Evolutionary conservation across 108 stramenopile species (phyloP), one percentile per base, ranked within the genome.

Genomic region (Skeletonema marinoi): DNA sequence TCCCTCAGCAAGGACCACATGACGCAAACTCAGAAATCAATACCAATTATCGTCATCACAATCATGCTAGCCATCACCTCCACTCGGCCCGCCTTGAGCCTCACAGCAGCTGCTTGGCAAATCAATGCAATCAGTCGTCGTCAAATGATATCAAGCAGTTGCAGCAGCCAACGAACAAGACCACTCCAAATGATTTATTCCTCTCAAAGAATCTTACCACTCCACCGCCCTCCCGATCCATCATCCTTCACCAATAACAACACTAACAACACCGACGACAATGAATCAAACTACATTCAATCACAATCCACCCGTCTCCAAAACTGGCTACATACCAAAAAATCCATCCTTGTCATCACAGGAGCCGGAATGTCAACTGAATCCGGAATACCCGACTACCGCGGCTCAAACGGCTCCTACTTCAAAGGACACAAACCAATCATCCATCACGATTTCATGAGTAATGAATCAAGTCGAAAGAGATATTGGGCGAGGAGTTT

Each of bases 341-440:
- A 62, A 19, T 68, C 85, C 13, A 78, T 96, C 11, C 58, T 96
- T 2, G 86, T 85, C 61, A 68, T 99, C 13, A 98, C 97, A 1
- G 98, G 98, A 17, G 98, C 98, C 0, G 98, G 98, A 3, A 78
- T 99, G 60, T 96, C 93, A 2, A 98, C 98, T 11, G 97, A 96
- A 75, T 92, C 90, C 29, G 99, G 99, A 7, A 98, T 99, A 60
- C 97, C 98, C 1, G 99, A 99, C 75, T 99, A 99, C 73, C 83
- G 99, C 11, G 97, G 97, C 3, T 89, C 93, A 65, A 79, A 87
- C 30, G 98, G 98, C 66, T 96, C 94, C 21, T 99, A 99, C 82
- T 92, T 92, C 66, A 65, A 81, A 29, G 96, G 98, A 13, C 98
- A 98, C 87, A 96, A 92, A 74, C 99, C 99, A 19, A 96, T 99